phyloP scores from a whole-genome alignment of 169 alveolate genomes.

The Plasmodium adleri region DNA sequence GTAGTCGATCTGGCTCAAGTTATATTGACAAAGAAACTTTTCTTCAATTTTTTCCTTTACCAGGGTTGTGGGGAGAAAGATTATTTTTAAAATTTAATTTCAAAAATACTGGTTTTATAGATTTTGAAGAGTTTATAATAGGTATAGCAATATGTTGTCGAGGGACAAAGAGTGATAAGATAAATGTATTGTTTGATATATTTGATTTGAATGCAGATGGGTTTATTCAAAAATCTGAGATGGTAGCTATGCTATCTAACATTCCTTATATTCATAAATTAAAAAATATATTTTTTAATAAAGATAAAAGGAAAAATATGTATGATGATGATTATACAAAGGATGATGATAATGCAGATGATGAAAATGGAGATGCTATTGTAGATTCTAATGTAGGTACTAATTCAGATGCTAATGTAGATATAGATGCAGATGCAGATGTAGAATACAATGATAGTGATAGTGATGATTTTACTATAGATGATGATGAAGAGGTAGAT shows the following conservation, averaged over 20 bases:
- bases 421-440: constrained; percentile 11
- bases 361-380: neutral
- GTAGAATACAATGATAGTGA: constrained; percentile 15
- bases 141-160: constrained; percentile 90
- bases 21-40: constrained; percentile 91
- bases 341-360: constrained; percentile 3
- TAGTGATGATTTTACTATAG: constrained; percentile 4
- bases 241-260: constrained; percentile 91
- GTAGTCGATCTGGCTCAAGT: constrained; percentile 81
- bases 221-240: constrained; percentile 85
- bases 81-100: constrained; percentile 85
- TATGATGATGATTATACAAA: constrained; percentile 16
- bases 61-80: constrained; percentile 93
- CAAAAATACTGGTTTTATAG: constrained; percentile 85
- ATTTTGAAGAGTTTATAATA: constrained; percentile 87
- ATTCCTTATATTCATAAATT: constrained; percentile 84
- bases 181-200: constrained; percentile 86
- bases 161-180: constrained; percentile 90
- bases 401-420: constrained; percentile 9
- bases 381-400: neutral
- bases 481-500: constrained; percentile 7
- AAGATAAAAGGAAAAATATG: constrained; percentile 16
- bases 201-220: constrained; percentile 90
- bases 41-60: constrained; percentile 89
- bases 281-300: constrained; percentile 75